Percentiles rank a stretch among this genome's conserved stretches.
These are phyloP conservation scores for Apostasia ramifera DNA, from an alignment of 106 monocot genomes.

Conservation along the genomic window DNA sequence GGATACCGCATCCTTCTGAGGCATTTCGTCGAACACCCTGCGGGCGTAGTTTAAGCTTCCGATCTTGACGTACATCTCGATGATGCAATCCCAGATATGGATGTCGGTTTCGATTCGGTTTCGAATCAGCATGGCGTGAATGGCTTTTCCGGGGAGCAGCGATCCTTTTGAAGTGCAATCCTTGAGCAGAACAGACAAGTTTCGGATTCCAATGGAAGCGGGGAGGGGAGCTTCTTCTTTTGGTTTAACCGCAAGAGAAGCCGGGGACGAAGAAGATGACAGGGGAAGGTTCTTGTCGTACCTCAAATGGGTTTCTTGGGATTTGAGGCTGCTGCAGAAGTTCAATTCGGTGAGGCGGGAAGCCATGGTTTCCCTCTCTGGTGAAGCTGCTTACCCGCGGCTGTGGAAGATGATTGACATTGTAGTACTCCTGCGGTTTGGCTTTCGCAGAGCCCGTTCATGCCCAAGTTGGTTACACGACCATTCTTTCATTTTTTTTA, in stretches of 20 bases:
- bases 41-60: conserved; percentile 5
- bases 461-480: no score
- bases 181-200: conserved; percentile 17
- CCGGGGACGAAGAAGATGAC: not conserved
- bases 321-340: no score
- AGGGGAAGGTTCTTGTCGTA: no score
- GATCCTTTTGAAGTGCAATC: conserved; percentile 11
- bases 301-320: no score
- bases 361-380: no score
- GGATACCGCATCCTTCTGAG: conserved; percentile 19
- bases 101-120: conserved; percentile 13
- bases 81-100: conserved; percentile 24
- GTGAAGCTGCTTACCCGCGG: no score
- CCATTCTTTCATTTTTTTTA: no score
- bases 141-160: conserved; percentile 10
- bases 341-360: no score
- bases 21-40: conserved; percentile 30
- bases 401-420: no score
- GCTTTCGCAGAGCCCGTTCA: no score
- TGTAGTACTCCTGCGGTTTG: no score
- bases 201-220: not conserved
- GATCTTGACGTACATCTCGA: conserved; percentile 23
- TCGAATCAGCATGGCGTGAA: conserved; percentile 13
- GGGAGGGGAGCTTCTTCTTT: not conserved
- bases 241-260: not conserved